Base-by-base conservation (phyloP, 345 rosid species). In the Balakata baccata region DNA sequence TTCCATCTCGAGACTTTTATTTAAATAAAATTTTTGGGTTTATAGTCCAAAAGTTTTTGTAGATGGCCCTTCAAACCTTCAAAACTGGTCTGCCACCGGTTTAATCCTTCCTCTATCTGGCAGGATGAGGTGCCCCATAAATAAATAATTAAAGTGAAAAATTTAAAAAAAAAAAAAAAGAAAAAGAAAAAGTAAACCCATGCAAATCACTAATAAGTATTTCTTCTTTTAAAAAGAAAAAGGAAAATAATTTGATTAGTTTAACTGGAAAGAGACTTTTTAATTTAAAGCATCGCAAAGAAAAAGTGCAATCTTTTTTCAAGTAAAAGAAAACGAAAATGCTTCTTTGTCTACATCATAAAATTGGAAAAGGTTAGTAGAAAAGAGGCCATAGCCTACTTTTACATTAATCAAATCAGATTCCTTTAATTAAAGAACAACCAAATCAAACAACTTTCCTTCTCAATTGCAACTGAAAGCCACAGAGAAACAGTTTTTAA, bases 201-300 rank as follows among this genome's bases (percentile, higher is more conserved):
- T 53, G 74, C 79, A 78, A 37, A 70, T 69, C 68, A 75, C 76
- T 72, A 37, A 12, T 2, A 12, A 68, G 29, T 58, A 18, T 38
- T 25, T 69, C 68, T 53, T 77, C 64, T 58, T 47, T 57, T 34
- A 17, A 43, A 43, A 23, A 23, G n/a, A n/a, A 64, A 38, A 54
- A 18, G 17, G 20, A 16, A 38, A 39, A 25, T n/a, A 34, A 38
- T 23, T 53, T 71, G 11, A 58, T 77, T 75, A 14, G 23, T 75
- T 76, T 37, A 72, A 74, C 75, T 66, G 18, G 73, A 85, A 85
- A 77, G 87, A 74, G 80, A 76, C 82, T 81, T 86, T 58, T 45
- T 70, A 86, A 88, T 58, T 45, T 70, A 86, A 88, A 86, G 90
- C 90, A 80, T 66, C 86, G 53, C 63, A 81, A 85, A 87, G 79